These are phyloP conservation scores for Tilletia indica DNA, from an alignment of 1,284 basidiomycete species.

Conservation along the genomic window DNA sequence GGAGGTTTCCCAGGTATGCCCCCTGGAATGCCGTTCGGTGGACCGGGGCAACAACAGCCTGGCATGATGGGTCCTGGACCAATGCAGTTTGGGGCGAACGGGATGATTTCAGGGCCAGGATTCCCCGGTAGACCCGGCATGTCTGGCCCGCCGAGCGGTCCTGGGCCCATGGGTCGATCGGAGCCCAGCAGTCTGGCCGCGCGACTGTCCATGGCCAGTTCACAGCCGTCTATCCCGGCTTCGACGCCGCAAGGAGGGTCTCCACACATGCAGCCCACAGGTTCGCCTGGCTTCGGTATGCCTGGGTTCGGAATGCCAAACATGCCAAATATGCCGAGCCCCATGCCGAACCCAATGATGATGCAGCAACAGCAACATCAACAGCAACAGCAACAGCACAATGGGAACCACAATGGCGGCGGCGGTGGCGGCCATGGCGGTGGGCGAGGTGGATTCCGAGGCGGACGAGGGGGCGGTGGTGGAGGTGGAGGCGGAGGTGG, in stretches of 20 bases:
- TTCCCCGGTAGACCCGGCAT: background rate
- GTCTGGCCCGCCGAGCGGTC: background rate
- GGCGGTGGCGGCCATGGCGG: constrained; percentile 14
- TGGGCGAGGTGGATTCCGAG: constrained; percentile 57
- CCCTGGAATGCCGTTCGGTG: constrained; percentile 28
- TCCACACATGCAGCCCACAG: background rate
- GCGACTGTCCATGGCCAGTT: constrained; percentile 5
- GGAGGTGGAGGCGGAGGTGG: constrained; percentile 58
- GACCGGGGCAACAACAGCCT: background rate
- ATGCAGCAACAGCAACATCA: constrained; percentile 16
- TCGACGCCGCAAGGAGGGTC: background rate
- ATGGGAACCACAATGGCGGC: background rate
- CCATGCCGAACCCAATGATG: constrained; percentile 20
- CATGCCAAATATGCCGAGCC: background rate
- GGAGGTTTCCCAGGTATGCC: constrained; percentile 4
- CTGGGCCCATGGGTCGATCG: background rate
- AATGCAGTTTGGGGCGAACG: constrained; percentile 8
- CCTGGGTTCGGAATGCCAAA: constrained; percentile 31
- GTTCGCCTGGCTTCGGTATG: constrained; percentile 30
- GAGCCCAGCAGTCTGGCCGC: constrained; percentile 3
- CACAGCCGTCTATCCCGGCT: background rate
- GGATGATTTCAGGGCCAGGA: background rate
- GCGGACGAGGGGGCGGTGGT: constrained; percentile 59
- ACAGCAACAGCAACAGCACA: background rate
- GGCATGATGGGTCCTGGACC: constrained; percentile 3